A percentile compares a stretch with the other conserved stretches of the same genome.
These are phyloP conservation scores for Ambrosia trifida DNA, from an alignment of 129 eudicot species.

Conservation along the genomic window DNA sequence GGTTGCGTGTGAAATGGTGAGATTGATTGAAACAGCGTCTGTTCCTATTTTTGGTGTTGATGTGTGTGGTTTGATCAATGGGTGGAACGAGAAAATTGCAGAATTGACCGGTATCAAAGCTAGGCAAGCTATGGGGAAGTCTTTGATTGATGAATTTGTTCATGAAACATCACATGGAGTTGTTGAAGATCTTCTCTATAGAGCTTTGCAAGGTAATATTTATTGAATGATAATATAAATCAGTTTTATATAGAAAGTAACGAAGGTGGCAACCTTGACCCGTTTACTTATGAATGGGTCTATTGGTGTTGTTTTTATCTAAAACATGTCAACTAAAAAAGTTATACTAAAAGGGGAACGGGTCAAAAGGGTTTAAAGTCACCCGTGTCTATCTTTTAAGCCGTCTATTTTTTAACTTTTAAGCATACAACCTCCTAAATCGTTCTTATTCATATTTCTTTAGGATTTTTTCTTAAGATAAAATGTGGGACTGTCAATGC, in stretches of 20 bases:
- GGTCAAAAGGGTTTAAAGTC: not conserved
- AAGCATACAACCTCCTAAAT: not conserved
- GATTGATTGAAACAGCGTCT: slow-evolving; percentile 67
- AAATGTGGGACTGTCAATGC: not conserved
- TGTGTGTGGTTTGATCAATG: slow-evolving; percentile 53
- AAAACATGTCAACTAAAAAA: not conserved
- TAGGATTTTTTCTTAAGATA: not conserved
- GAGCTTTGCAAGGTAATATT: slow-evolving; percentile 59
- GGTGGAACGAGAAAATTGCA: slow-evolving; percentile 69
- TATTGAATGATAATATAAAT: not conserved
- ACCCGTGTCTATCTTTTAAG: not conserved
- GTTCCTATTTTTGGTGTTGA: slow-evolving; percentile 79
- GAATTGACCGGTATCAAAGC: slow-evolving; percentile 62
- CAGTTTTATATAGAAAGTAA: not conserved
- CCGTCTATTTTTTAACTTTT: too few species aligned
- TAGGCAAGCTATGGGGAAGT: slow-evolving; percentile 63
- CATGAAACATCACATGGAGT: slow-evolving; percentile 49
- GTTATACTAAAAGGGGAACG: not conserved
- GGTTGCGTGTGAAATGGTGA: slow-evolving; percentile 63
- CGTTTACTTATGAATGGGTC: not conserved
- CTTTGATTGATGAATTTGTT: slow-evolving; percentile 51
- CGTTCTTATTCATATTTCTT: not conserved
- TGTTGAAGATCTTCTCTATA: slow-evolving; percentile 44
- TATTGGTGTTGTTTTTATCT: not conserved
- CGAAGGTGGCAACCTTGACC: not conserved